Percentiles rank a stretch among this genome's conserved stretches.
Evolutionary conservation across 208 protist genomes (phyloP).

Genomic region (Angomonas deanei): DNA sequence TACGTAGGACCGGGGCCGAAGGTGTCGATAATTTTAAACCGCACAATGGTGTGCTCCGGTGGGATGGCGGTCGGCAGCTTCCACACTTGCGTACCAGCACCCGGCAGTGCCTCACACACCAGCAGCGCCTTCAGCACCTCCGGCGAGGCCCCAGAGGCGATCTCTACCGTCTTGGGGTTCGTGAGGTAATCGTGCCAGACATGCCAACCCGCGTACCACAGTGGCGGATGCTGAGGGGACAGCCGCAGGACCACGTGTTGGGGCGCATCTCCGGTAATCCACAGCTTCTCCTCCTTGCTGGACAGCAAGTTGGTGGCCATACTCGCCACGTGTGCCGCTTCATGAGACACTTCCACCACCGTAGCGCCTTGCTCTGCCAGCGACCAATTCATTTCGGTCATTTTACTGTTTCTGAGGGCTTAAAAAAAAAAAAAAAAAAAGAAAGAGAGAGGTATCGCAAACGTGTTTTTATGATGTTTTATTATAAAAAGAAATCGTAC

Average conservation of each 20-base stretch:
- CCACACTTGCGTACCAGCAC: slow-evolving; percentile 84
- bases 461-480: neutral
- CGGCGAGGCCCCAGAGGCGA: slow-evolving; percentile 45
- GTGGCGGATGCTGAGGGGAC: slow-evolving; percentile 38
- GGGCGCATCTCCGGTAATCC: slow-evolving; percentile 75
- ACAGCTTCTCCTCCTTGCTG: slow-evolving; percentile 54
- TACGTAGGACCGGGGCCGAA: slow-evolving; percentile 77
- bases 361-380: slow-evolving; percentile 37
- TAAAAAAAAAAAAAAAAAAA: slow-evolving; percentile 1
- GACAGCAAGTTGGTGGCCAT: slow-evolving; percentile 62
- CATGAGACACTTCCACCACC: slow-evolving; percentile 65
- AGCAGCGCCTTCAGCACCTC: slow-evolving; percentile 41
- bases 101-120: slow-evolving; percentile 65
- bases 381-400: slow-evolving; percentile 66
- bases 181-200: slow-evolving; percentile 85
- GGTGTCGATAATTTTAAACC: slow-evolving; percentile 60
- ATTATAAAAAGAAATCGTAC: too few relatives aligned
- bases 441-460: neutral
- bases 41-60: slow-evolving; percentile 44
- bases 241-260: slow-evolving; percentile 72
- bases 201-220: slow-evolving; percentile 79
- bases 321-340: slow-evolving; percentile 53
- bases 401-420: neutral
- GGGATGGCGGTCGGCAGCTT: slow-evolving; percentile 63
- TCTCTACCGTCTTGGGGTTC: slow-evolving; percentile 76